Percentiles rank a stretch among this genome's conserved stretches.
These are phyloP conservation scores for Jacaranda copaia DNA, from an alignment of 257 asterid species.

Conservation along the genomic window DNA sequence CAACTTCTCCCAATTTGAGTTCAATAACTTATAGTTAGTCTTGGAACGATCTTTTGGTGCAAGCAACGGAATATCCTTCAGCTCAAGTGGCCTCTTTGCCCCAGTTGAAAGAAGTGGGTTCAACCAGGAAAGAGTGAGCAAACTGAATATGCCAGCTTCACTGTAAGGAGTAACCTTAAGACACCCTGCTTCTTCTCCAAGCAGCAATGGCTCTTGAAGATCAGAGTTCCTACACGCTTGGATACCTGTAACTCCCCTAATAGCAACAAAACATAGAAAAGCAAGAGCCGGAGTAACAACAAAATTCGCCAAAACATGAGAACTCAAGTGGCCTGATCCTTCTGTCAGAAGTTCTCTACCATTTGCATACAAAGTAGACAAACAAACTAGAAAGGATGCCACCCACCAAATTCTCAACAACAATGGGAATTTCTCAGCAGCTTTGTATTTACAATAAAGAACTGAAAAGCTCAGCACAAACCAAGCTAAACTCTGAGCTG, in stretches of 20 bases:
- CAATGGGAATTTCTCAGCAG: constrained; percentile 58
- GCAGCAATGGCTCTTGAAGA: constrained; percentile 63
- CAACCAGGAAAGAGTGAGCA: constrained; percentile 92
- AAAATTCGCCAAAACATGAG: constrained; percentile 80
- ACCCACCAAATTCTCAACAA: constrained; percentile 88
- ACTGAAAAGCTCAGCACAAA: constrained; percentile 71
- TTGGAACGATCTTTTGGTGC: constrained; percentile 90
- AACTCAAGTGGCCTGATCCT: constrained; percentile 63
- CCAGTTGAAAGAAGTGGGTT: constrained; percentile 92
- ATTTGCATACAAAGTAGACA: constrained; percentile 65
- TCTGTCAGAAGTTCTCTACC: constrained; percentile 59
- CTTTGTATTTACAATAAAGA: constrained; percentile 63
- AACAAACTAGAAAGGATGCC: constrained; percentile 64
- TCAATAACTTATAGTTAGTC: constrained; percentile 71
- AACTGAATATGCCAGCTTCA: constrained; percentile 88
- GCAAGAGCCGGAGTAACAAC: constrained; percentile 69
- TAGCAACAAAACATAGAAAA: constrained; percentile 74
- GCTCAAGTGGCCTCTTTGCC: constrained; percentile 92
- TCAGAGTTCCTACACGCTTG: constrained; percentile 63
- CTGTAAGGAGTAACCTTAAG: constrained; percentile 86
- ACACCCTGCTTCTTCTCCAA: constrained; percentile 90
- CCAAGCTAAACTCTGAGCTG: constrained; percentile 74
- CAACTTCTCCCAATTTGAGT: constrained; percentile 84
- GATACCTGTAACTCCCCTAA: constrained; percentile 75
- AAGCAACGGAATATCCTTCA: constrained; percentile 86